Conservation (phyloP, 2,329 filamentous ascomycete species). For the Ascochyta pisi region DNA sequence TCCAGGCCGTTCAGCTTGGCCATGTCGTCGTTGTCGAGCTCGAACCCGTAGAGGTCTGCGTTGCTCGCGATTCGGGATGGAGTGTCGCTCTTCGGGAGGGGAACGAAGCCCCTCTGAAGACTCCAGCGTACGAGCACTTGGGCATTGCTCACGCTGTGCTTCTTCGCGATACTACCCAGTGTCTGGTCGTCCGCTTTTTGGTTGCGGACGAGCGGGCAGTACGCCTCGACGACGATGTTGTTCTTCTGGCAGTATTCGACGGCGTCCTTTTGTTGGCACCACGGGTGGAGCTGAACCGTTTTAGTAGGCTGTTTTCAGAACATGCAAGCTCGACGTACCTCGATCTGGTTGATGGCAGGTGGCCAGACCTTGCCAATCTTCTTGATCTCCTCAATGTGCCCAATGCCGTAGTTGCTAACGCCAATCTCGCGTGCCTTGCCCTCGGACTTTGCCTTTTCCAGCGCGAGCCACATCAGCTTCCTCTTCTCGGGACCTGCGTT, state of each 20-base stretch:
- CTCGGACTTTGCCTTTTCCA: constrained; percentile 67
- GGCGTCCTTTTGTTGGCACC: constrained; percentile 69
- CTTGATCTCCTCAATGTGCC: constrained; percentile 73
- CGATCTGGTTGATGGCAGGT: constrained; percentile 76
- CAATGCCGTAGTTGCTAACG: constrained; percentile 74
- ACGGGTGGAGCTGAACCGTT: constrained; percentile 69
- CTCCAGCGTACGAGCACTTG: constrained; percentile 84
- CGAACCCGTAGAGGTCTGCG: constrained; percentile 46
- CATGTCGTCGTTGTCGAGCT: constrained; percentile 47
- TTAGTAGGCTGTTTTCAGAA: background rate
- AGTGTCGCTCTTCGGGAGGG: constrained; percentile 51
- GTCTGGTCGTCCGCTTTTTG: constrained; percentile 73
- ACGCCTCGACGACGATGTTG: constrained; percentile 67
- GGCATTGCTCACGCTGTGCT: constrained; percentile 75
- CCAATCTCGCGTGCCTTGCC: constrained; percentile 71
- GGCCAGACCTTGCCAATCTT: constrained; percentile 70
- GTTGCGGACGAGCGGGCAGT: constrained; percentile 73
- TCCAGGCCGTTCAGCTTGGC: constrained; percentile 43
- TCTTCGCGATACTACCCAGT: constrained; percentile 69
- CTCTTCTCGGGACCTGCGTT: constrained; percentile 62
- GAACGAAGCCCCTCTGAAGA: constrained; percentile 70
- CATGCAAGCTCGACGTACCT: constrained; percentile 57
- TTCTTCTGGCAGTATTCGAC: constrained; percentile 65
- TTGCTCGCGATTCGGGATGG: constrained; percentile 45
- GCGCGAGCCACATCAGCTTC: constrained; percentile 69